phyloP scores from a whole-genome alignment of 2,329 filamentous ascomycete genomes.

The Pezicula rhizophila region DNA sequence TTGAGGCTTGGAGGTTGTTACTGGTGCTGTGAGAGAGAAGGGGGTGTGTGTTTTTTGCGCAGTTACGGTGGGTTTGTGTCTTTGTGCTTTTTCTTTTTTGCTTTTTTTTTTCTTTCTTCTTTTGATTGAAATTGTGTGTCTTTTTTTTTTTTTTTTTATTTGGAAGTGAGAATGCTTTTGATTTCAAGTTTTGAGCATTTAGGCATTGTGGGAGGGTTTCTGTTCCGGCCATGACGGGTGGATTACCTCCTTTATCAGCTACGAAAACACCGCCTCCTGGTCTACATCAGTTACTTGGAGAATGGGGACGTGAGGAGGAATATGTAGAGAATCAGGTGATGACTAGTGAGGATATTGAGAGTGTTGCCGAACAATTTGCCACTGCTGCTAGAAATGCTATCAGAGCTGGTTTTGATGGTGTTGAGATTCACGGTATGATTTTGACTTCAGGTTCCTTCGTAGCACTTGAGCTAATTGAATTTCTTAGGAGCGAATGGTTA shows the following conservation, averaged over 20 bases:
- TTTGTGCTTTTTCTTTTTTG: too few relatives aligned
- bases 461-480: background rate
- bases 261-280: conserved; percentile 22
- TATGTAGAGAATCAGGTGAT: conserved; percentile 18
- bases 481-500: conserved; percentile 36
- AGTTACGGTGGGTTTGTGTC: conserved; percentile 34
- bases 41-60: conserved; percentile 46
- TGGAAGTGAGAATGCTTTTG: too few relatives aligned
- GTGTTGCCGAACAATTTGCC: conserved; percentile 16
- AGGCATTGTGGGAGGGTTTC: conserved; percentile 44
- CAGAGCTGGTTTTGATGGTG: conserved; percentile 42
- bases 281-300: conserved; percentile 19
- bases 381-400: conserved; percentile 16
- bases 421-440: conserved; percentile 28
- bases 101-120: too few relatives aligned
- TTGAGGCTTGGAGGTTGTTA: conserved; percentile 50
- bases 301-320: background rate
- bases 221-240: conserved; percentile 4
- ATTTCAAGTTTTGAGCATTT: background rate
- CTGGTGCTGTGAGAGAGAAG: conserved; percentile 49
- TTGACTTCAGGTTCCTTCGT: too few relatives aligned
- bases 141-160: too few relatives aligned
- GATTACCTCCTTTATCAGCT: conserved; percentile 13
- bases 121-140: too few relatives aligned
- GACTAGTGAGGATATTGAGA: conserved; percentile 27